A percentile compares a stretch with the other conserved stretches of the same genome.
Conservation (phyloP, 495 filamentous ascomycete species). For the Talaromyces adpressus region DNA sequence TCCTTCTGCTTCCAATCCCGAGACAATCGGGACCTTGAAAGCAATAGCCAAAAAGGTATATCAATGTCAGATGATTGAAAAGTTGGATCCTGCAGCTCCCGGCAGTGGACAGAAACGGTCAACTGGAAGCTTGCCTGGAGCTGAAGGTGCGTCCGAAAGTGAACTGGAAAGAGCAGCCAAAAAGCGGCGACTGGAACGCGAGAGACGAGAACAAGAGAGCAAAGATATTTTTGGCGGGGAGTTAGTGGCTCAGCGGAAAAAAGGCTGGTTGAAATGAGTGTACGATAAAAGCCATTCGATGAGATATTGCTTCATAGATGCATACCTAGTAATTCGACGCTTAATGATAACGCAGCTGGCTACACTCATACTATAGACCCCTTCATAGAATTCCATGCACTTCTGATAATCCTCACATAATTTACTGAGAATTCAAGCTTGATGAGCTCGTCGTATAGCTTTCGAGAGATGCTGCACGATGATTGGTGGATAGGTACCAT, state of each 20-base stretch:
- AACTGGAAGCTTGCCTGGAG: constrained; percentile 11
- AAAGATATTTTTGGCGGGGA: constrained; percentile 37
- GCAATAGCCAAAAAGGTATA: constrained; percentile 65
- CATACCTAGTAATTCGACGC: background rate
- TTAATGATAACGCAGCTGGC: background rate
- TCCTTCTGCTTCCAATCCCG: constrained; percentile 35
- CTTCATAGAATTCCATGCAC: no score
- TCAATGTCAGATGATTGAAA: constrained; percentile 69
- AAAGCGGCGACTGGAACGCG: constrained; percentile 34
- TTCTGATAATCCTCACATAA: background rate
- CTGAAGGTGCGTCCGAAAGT: constrained; percentile 25
- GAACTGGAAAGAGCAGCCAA: constrained; percentile 38
- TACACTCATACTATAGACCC: background rate
- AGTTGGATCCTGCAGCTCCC: constrained; percentile 30
- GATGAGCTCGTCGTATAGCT: background rate
- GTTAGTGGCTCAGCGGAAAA: constrained; percentile 29
- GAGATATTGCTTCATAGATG: background rate
- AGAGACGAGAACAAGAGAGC: constrained; percentile 13
- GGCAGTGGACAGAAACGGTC: constrained; percentile 38
- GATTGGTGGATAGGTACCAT: background rate
- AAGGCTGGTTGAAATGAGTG: constrained; percentile 12
- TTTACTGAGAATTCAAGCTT: no score
- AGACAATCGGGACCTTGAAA: constrained; percentile 45
- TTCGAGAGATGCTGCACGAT: background rate
- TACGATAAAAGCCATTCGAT: background rate